These are phyloP conservation scores for Coemansia biformis DNA, from an alignment of 192 early-diverging fungal species.

Conservation along the genomic window DNA sequence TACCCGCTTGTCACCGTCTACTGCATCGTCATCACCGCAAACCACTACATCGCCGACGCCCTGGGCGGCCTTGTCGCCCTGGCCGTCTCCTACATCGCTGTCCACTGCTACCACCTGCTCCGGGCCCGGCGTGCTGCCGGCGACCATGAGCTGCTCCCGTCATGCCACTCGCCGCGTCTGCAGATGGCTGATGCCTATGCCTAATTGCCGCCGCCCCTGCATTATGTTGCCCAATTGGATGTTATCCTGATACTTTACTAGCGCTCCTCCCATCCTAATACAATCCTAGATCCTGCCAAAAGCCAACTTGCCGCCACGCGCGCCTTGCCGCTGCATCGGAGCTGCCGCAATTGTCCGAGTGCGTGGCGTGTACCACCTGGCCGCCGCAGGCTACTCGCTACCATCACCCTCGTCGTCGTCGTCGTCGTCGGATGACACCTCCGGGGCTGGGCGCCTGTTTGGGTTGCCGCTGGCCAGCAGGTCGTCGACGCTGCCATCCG, in stretches of 20 bases:
- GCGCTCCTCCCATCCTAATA: neutral
- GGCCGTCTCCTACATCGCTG: conserved; percentile 42
- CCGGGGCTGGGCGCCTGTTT: conserved; percentile 1
- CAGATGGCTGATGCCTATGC: too few relatives aligned
- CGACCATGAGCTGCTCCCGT: conserved; percentile 5
- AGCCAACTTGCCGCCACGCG: too few relatives aligned
- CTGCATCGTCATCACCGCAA: conserved; percentile 49
- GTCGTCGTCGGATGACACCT: conserved; percentile 3
- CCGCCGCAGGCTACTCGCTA: conserved; percentile 2
- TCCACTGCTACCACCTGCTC: conserved; percentile 33
- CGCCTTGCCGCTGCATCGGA: too few relatives aligned
- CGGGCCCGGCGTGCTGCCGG: conserved; percentile 16
- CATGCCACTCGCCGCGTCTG: neutral
- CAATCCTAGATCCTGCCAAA: too few relatives aligned
- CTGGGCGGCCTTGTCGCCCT: conserved; percentile 38
- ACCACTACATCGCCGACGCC: conserved; percentile 48
- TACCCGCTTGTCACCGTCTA: conserved; percentile 49
- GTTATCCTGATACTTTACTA: too few relatives aligned
- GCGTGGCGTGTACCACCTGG: too few relatives aligned
- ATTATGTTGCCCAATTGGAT: too few relatives aligned
- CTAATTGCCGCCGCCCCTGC: neutral
- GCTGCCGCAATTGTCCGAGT: too few relatives aligned
- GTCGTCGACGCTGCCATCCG: conserved; percentile 4
- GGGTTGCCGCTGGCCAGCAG: conserved; percentile 10
- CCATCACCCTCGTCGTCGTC: conserved; percentile 6